Conservation (phyloP, 108 stramenopile species). For the Nannochloropsis granulata region DNA sequence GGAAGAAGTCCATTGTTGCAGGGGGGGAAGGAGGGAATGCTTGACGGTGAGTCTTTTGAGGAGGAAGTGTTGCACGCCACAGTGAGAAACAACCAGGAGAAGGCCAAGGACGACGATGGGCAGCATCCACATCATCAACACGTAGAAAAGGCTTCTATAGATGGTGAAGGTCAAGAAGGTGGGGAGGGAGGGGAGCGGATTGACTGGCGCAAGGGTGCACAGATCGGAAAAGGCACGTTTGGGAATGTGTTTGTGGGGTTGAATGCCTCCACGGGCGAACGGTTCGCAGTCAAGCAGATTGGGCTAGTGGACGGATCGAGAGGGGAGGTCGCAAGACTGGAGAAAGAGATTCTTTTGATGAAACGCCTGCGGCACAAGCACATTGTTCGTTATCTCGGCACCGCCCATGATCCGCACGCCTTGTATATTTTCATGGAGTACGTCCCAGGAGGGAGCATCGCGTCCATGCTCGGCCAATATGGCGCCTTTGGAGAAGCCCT, state of each 20-base stretch:
- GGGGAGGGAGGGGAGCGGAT: neutral
- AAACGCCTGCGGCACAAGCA: constrained; percentile 34
- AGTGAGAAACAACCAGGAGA: neutral
- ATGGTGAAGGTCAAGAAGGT: neutral
- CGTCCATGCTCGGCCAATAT: constrained; percentile 32
- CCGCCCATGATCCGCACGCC: neutral
- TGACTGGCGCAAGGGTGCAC: constrained; percentile 42
- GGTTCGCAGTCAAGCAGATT: constrained; percentile 47
- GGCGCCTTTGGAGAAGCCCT: constrained; percentile 34
- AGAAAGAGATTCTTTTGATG: constrained; percentile 39
- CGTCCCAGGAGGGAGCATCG: constrained; percentile 39
- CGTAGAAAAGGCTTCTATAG: neutral
- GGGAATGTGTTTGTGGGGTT: constrained; percentile 38
- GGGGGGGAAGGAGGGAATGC: too few relatives aligned
- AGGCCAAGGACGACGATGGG: neutral
- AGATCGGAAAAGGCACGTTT: constrained; percentile 43
- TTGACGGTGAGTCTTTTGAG: neutral
- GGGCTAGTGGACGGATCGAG: constrained; percentile 7
- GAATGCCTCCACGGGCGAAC: constrained; percentile 42
- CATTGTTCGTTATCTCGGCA: constrained; percentile 43
- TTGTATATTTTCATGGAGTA: constrained; percentile 45
- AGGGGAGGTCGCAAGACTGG: constrained; percentile 20
- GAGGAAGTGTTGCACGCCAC: neutral
- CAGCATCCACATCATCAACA: neutral
- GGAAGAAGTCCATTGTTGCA: too few relatives aligned